A percentile compares a stretch with the other conserved stretches of the same genome.
phyloP scores from a whole-genome alignment of 2,329 filamentous ascomycete species.

The Neurospora sp. region DNA sequence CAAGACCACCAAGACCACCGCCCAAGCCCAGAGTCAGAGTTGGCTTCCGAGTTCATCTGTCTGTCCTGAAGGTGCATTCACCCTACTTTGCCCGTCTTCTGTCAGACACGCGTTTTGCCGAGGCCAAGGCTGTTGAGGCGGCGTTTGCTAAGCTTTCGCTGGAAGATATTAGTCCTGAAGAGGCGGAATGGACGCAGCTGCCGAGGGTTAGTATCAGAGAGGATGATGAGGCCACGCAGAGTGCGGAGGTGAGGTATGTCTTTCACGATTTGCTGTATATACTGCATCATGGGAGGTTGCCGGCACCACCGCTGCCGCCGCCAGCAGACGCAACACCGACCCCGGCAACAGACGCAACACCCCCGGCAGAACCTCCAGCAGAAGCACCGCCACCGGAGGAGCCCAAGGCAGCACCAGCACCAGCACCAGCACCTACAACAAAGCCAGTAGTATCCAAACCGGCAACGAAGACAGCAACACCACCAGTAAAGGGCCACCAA shows the following conservation, averaged over 20 bases:
- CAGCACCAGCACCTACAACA: too few species aligned
- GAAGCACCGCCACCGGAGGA: too few species aligned
- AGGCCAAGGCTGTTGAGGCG: conserved; percentile 46
- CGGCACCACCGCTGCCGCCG: neutral
- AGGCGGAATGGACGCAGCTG: conserved; percentile 38
- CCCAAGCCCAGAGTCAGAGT: conserved; percentile 29
- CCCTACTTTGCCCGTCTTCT: conserved; percentile 63
- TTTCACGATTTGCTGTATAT: conserved; percentile 59
- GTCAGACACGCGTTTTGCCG: conserved; percentile 51
- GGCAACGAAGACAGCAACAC: neutral
- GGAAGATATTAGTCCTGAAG: conserved; percentile 35
- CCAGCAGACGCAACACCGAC: too few species aligned
- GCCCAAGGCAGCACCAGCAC: too few species aligned
- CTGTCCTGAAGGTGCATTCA: conserved; percentile 48
- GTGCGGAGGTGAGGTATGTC: conserved; percentile 48
- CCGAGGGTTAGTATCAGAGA: conserved; percentile 56
- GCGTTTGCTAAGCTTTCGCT: conserved; percentile 40
- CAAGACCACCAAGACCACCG: conserved; percentile 12
- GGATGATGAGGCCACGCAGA: conserved; percentile 57
- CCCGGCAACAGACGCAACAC: too few species aligned
- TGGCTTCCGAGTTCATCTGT: conserved; percentile 51
- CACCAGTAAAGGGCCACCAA: neutral
- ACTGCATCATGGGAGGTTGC: conserved; percentile 46
- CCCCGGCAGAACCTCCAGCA: too few species aligned
- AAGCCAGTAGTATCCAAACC: too few species aligned